Conservation (phyloP, 805 yeast genomes). For the Cyberlindnera mycetangii region DNA sequence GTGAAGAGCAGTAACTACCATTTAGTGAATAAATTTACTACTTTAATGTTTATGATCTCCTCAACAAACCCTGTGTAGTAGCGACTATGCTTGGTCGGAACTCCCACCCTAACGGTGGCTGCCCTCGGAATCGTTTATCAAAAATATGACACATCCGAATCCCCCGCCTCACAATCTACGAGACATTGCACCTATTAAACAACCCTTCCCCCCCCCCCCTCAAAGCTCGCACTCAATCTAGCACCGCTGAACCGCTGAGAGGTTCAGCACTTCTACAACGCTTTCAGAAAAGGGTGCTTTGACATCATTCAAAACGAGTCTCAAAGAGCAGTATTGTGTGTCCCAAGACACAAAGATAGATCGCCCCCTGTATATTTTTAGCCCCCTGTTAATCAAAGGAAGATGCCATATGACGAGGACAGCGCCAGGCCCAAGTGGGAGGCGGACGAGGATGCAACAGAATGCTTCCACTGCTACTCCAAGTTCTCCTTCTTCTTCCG, state of each 20-base stretch:
- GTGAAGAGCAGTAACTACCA: constrained; percentile 19
- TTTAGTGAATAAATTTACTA: neutral
- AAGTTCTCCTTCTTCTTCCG: constrained; percentile 60
- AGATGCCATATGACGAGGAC: neutral
- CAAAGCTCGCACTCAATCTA: too few relatives aligned
- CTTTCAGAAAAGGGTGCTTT: too few relatives aligned
- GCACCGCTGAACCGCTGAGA: neutral
- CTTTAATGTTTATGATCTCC: neutral
- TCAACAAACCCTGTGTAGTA: neutral
- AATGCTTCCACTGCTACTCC: constrained; percentile 54
- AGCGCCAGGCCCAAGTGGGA: constrained; percentile 57
- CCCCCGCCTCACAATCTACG: neutral
- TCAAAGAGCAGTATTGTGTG: too few relatives aligned
- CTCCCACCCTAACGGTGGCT: neutral
- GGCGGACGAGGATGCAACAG: constrained; percentile 50
- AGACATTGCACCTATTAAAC: too few relatives aligned
- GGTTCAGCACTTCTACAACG: neutral
- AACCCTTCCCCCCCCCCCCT: too few relatives aligned
- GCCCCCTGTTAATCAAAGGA: neutral
- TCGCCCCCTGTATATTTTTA: neutral
- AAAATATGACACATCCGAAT: neutral
- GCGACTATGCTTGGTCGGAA: neutral
- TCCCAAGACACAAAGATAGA: too few relatives aligned
- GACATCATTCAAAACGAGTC: neutral
- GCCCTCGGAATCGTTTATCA: neutral